Conservation (phyloP, 306 rosid species). For the Gleditsia sinensis region DNA sequence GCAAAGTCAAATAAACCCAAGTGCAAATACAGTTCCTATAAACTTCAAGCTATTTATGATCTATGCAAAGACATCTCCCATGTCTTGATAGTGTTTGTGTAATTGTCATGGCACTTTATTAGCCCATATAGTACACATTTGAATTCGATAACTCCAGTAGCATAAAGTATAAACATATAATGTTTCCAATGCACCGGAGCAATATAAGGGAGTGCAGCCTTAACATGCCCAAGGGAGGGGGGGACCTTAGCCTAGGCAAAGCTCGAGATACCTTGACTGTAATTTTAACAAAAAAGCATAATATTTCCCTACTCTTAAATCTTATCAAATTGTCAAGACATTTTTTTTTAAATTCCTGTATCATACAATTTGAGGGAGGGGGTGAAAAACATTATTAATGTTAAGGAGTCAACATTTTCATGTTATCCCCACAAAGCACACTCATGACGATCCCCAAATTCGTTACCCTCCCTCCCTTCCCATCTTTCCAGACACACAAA, state of each 20-base stretch:
- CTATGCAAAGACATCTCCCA: not conserved
- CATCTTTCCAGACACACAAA: not conserved
- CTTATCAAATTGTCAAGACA: not conserved
- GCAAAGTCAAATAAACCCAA: too few species aligned
- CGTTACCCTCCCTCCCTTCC: not conserved
- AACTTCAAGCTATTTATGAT: not conserved
- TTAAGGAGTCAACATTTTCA: not conserved
- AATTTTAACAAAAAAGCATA: too few species aligned
- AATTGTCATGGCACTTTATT: slow-evolving; percentile 15
- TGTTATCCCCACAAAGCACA: not conserved
- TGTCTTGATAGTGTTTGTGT: not conserved
- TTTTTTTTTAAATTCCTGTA: not conserved
- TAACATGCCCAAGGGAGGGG: too few species aligned
- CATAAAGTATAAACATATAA: slow-evolving; percentile 5
- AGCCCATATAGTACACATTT: not conserved
- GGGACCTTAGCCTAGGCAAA: too few species aligned
- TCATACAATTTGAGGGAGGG: too few species aligned
- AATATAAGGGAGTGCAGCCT: too few species aligned
- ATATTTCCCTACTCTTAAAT: not conserved
- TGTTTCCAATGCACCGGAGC: too few species aligned
- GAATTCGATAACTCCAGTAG: not conserved
- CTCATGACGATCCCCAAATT: not conserved
- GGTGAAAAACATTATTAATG: not conserved
- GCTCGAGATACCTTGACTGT: too few species aligned
- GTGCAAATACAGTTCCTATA: slow-evolving; percentile 7